Evolutionary conservation across 208 protist genomes (phyloP).

Genomic region (Eutreptiella sp.): DNA sequence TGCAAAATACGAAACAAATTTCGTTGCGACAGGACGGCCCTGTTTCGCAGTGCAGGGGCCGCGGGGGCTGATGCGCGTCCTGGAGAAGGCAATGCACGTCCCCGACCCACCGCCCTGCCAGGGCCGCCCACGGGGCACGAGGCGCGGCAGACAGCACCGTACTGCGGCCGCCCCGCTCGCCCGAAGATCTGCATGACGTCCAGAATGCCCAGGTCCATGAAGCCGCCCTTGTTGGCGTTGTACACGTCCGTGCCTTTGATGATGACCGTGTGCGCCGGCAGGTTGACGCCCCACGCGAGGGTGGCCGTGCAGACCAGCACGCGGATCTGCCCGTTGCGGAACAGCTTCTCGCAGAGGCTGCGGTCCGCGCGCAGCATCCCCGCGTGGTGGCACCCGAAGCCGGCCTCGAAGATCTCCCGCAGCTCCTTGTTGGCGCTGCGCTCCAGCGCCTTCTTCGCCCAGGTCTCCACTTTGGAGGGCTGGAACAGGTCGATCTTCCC

Average conservation of each 20-base stretch:
- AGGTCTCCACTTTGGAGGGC: slow-evolving; percentile 37
- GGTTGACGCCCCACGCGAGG: slow-evolving; percentile 99
- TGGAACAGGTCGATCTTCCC: slow-evolving; percentile 56
- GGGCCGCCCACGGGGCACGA: slow-evolving; percentile 8
- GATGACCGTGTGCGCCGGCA: slow-evolving; percentile 97
- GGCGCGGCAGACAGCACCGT: slow-evolving; percentile 41
- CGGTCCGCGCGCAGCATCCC: slow-evolving; percentile 89
- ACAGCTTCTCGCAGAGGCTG: slow-evolving; percentile 88
- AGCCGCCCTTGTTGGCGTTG: slow-evolving; percentile 83
- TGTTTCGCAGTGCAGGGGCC: too few species aligned
- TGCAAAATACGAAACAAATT: too few species aligned
- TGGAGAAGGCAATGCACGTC: too few species aligned
- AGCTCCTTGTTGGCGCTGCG: slow-evolving; percentile 75
- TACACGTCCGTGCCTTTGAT: slow-evolving; percentile 95
- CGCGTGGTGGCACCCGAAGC: slow-evolving; percentile 93
- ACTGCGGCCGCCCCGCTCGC: slow-evolving; percentile 97
- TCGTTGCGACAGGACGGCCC: too few species aligned
- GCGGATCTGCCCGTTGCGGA: slow-evolving; percentile 81
- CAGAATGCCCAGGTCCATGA: slow-evolving; percentile 93
- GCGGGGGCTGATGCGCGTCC: too few species aligned
- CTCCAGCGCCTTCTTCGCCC: slow-evolving; percentile 44
- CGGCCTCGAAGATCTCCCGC: slow-evolving; percentile 65
- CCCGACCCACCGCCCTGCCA: too few species aligned
- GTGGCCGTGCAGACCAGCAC: slow-evolving; percentile 97
- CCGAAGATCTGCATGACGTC: slow-evolving; percentile 99